Base-by-base conservation (phyloP, 2,329 filamentous ascomycete genomes). In the Fusarium piperis region DNA sequence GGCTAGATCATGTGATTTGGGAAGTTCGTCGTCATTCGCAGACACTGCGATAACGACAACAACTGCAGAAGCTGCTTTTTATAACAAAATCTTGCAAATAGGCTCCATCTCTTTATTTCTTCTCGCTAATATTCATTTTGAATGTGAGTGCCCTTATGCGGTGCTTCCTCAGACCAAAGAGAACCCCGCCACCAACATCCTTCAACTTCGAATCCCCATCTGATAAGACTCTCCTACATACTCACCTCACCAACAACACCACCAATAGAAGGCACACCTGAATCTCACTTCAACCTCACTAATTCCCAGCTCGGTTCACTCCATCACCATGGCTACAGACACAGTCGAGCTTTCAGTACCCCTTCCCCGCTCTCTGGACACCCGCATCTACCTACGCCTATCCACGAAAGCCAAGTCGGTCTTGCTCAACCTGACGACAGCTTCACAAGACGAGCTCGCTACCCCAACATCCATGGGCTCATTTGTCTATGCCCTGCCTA, bases 401-500 rank as follows among this genome's bases (percentile, higher is more conserved):
- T 89, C 87, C 16, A 84, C 88, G 62, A 87, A 87, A 66, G 81
- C 86, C 39, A 90, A 88, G 74, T 87, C 86, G 32, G 81, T 91
- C 62, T 79, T 90, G 60, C 79, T 92, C n/a, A 89, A 90, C 76
- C 81, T 92, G 51, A 89, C 89, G 1, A 91, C 90, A 0, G 84
- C 87, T 4, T 79, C 85, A 28, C 83, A 84, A 62, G 88, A 88
- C 59, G 86, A 89, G 44, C 79, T 81, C n/a, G 83, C 83, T 13
- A 78, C 81, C 10, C 79, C 85, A 9, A 83, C 88, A 41, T 84
- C 88, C 56, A 87, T 98, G 81, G 95, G 96, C 4, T 97, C 94
- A 56, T 95, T 98, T 78, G 93, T 98, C 51, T 98, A 97, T 79
- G 93, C 95, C 3, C 89, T 99, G 80, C 95, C 96, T 16, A 93